Evolutionary conservation across 2,329 filamentous ascomycete genomes (phyloP).

Genomic region (Lachnellula hyalina): DNA sequence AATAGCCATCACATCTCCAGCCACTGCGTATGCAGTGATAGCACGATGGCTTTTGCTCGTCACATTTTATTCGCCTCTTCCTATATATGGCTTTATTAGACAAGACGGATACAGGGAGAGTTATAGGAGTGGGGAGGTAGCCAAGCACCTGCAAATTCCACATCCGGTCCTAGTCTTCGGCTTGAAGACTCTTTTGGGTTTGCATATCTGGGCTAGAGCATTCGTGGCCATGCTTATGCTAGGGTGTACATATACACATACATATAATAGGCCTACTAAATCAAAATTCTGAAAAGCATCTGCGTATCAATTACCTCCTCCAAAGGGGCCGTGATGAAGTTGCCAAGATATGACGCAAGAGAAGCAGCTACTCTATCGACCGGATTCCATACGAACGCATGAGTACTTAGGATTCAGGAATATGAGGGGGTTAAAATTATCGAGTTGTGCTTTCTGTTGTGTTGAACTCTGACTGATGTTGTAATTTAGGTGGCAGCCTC

Average conservation of each 20-base stretch:
- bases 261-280: not conserved
- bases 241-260: not conserved
- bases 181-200: not conserved
- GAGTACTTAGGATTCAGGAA: not conserved
- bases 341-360: not conserved
- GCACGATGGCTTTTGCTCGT: not conserved
- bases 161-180: not conserved
- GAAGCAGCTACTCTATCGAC: not conserved
- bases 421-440: not conserved
- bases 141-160: not conserved
- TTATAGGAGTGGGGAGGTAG: not conserved
- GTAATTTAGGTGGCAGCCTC: not conserved
- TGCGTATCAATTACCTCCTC: no score
- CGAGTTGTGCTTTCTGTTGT: no score
- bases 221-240: not conserved
- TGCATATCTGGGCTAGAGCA: not conserved
- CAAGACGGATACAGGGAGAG: not conserved
- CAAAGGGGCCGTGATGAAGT: not conserved
- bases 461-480: not conserved
- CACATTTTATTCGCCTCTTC: not conserved
- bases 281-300: not conserved
- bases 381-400: not conserved
- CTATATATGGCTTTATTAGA: not conserved
- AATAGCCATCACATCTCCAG: not conserved
- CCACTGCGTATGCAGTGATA: not conserved